Conservation (phyloP, 2,329 filamentous ascomycete species). For the Metarhizium brunneum region DNA sequence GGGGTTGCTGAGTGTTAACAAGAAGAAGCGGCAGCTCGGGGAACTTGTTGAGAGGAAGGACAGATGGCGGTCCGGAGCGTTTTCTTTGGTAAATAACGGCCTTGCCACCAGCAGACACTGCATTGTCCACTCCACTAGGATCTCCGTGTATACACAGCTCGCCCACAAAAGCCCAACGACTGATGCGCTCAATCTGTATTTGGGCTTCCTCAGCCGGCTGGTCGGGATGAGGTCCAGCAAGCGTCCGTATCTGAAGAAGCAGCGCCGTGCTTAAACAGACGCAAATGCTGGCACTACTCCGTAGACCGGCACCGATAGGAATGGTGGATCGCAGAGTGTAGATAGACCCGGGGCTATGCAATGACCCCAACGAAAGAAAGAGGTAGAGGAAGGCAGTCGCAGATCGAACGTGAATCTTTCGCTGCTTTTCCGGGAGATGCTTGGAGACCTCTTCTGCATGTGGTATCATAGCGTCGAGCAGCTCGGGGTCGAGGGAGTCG, state of each 20-base stretch:
- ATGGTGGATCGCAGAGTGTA: slow-evolving; percentile 6
- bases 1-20: neutral
- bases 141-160: neutral
- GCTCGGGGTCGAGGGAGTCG: neutral
- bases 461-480: neutral
- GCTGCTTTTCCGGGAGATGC: neutral
- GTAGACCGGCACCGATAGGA: slow-evolving; percentile 10
- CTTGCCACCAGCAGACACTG: neutral
- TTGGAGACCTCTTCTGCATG: neutral
- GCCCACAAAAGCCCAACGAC: neutral
- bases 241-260: slow-evolving; percentile 7
- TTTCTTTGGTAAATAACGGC: neutral
- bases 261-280: slow-evolving; percentile 10
- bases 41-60: neutral
- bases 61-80: neutral
- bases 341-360: neutral
- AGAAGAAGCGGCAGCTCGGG: neutral
- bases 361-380: neutral
- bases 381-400: neutral
- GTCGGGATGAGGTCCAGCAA: slow-evolving; percentile 5
- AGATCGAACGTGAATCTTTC: neutral
- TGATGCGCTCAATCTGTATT: neutral
- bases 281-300: slow-evolving; percentile 10
- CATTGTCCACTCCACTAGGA: neutral
- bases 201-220: slow-evolving; percentile 2